Evolutionary conservation across 192 early-diverging fungal species (phyloP), one percentile per base, ranked within the genome.

Genomic region (Coemansia sp.): DNA sequence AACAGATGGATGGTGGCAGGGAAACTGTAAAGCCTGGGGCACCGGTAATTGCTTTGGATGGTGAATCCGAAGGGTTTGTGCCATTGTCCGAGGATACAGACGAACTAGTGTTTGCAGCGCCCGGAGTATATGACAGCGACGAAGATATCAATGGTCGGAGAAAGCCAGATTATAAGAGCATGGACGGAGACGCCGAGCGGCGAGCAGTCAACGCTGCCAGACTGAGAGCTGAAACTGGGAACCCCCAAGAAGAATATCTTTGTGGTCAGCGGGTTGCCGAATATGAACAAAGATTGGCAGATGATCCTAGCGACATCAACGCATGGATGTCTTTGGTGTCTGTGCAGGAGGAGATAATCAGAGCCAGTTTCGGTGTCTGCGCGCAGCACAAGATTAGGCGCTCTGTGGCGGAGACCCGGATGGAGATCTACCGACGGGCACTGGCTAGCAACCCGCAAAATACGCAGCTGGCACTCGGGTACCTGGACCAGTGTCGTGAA

Each of bases 71-170:
- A 12, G 57, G 6, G 48, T 71, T 64, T 56, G 50, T 73, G 34
- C 50, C 59, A 30, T 45, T 73, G 17, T 54, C 28, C 11, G 29
- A n/a, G 3, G 8, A 10, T 7, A 32, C 17, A 0, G 38, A 11
- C 1, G n/a, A 16, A 30, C 42, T 31, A n/a, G 10, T 2, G 4
- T 1, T 33, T 12, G 10, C 58, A 25, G 12, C 29, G 0, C 3
- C 30, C 14, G 65, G 28, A n/a, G 51, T 16, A 16, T 77, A 77
- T 29, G 75, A 77, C 31, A 67, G 66, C 20, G 66, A 68, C 16
- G 31, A 48, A 8, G 51, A 17, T 4, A 36, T 31, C 2, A 14
- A 4, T 3, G 51, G 51, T 3, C 64, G 61, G 8, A 57, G 68
- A 28, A 18, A 12, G 16, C 51, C 51, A 5, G 51, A 54, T 68